phyloP scores from a whole-genome alignment of 2,329 filamentous ascomycete genomes.

The Ascochyta fabae region DNA sequence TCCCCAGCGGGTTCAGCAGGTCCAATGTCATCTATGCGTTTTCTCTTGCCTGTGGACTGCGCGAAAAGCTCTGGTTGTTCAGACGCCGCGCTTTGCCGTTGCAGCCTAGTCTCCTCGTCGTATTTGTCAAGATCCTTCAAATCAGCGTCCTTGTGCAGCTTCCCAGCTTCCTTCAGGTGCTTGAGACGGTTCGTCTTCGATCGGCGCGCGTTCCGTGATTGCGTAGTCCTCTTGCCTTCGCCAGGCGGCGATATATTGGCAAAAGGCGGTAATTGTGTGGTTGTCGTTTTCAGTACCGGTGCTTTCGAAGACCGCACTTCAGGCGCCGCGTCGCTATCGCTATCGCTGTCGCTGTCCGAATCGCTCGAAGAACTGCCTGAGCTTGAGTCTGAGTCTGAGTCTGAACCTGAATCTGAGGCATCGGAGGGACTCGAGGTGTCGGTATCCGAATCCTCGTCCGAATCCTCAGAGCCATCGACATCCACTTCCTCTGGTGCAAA shows the following conservation, averaged over 20 bases:
- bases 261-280: not conserved
- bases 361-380: constrained; percentile 35
- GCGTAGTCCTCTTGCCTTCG: constrained; percentile 59
- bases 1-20: constrained; percentile 3
- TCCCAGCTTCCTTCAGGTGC: constrained; percentile 61
- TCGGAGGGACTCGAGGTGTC: constrained; percentile 39
- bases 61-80: constrained; percentile 13
- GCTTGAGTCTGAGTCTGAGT: constrained; percentile 33
- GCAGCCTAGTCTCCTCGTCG: constrained; percentile 43
- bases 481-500: constrained; percentile 32
- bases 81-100: not conserved
- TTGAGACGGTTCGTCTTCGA: constrained; percentile 58
- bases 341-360: constrained; percentile 50
- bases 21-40: constrained; percentile 33
- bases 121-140: constrained; percentile 58
- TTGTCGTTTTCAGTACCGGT: constrained; percentile 2
- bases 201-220: constrained; percentile 62
- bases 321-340: constrained; percentile 39
- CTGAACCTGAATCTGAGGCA: constrained; percentile 24
- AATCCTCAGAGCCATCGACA: constrained; percentile 19
- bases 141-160: constrained; percentile 59
- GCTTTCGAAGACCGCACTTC: constrained; percentile 34
- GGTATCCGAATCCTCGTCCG: constrained; percentile 24
- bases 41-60: constrained; percentile 28
- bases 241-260: constrained; percentile 51